Evolutionary conservation across 495 filamentous ascomycete genomes (phyloP).

Genomic region (Aspergillus campestris): DNA sequence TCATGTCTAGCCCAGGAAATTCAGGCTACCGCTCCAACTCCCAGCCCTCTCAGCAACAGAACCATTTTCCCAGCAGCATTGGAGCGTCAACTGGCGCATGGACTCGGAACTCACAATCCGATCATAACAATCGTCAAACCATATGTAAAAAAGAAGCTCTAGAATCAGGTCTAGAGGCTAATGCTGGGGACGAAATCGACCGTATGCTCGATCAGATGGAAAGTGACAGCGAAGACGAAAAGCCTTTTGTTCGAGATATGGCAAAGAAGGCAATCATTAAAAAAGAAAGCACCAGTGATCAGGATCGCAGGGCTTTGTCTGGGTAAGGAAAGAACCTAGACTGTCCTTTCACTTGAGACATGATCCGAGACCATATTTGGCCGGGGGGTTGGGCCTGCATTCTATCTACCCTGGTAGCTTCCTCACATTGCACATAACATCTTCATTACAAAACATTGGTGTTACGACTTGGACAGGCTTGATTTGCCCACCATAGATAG

Average conservation of each 20-base stretch:
- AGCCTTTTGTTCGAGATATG: slow-evolving; percentile 4
- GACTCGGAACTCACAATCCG: slow-evolving; percentile 16
- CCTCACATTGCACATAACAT: no score
- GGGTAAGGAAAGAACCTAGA: background rate
- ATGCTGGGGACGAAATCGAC: slow-evolving; percentile 44
- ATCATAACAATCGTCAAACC: slow-evolving; percentile 6
- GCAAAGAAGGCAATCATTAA: background rate
- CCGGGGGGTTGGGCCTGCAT: no score
- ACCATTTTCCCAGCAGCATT: slow-evolving; percentile 20
- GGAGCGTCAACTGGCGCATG: slow-evolving; percentile 21
- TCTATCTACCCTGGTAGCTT: no score
- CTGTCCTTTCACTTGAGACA: no score
- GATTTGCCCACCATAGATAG: no score
- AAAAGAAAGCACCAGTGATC: background rate
- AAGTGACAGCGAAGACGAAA: slow-evolving; percentile 35
- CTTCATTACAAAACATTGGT: no score
- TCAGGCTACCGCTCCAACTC: slow-evolving; percentile 44
- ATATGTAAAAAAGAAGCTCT: background rate
- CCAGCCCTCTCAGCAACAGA: slow-evolving; percentile 16
- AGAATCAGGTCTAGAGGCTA: slow-evolving; percentile 21
- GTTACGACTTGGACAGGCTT: no score
- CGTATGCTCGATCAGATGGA: slow-evolving; percentile 45
- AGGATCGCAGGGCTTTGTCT: background rate
- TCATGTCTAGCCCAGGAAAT: slow-evolving; percentile 80
- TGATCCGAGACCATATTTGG: no score